These are phyloP conservation scores for Sambucus nigra DNA, from an alignment of 129 eudicot genomes.

Conservation along the genomic window DNA sequence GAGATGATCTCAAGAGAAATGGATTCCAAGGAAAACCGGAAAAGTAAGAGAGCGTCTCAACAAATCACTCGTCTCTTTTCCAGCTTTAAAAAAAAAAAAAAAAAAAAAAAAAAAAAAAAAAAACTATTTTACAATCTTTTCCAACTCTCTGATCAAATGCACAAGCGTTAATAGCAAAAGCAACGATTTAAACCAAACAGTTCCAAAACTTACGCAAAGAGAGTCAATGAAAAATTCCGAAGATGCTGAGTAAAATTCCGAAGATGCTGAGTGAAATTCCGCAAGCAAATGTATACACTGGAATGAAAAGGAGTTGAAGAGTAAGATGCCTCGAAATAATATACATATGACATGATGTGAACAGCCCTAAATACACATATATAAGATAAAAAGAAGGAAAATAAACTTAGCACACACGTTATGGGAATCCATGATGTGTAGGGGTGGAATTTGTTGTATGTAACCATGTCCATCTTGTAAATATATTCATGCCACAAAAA, in stretches of 20 bases:
- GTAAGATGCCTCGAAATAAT: slow-evolving; percentile 1
- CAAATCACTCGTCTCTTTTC: too few relatives aligned
- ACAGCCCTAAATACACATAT: neutral
- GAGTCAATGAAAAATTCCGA: slow-evolving; percentile 72
- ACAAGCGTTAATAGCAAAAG: too few relatives aligned
- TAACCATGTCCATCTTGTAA: slow-evolving; percentile 76
- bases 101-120: too few relatives aligned
- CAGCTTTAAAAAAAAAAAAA: too few relatives aligned
- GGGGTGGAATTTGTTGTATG: slow-evolving; percentile 87
- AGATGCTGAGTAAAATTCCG: slow-evolving; percentile 82
- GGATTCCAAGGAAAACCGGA: too few relatives aligned
- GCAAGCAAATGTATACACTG: slow-evolving; percentile 89
- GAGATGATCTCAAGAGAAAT: too few relatives aligned
- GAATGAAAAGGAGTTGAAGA: slow-evolving; percentile 11
- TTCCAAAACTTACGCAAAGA: slow-evolving; percentile 69
- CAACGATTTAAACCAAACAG: neutral
- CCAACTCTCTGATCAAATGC: too few relatives aligned
- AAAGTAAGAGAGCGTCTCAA: too few relatives aligned
- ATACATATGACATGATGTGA: neutral
- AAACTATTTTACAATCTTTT: too few relatives aligned
- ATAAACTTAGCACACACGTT: slow-evolving; percentile 43
- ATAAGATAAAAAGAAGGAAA: neutral
- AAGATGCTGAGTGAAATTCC: slow-evolving; percentile 82
- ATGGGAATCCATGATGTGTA: slow-evolving; percentile 98
- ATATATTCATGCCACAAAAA: slow-evolving; percentile 82